Evolutionary conservation across 1,139 yeast genomes (phyloP).

Genomic region (Hanseniaspora gamundiae): DNA sequence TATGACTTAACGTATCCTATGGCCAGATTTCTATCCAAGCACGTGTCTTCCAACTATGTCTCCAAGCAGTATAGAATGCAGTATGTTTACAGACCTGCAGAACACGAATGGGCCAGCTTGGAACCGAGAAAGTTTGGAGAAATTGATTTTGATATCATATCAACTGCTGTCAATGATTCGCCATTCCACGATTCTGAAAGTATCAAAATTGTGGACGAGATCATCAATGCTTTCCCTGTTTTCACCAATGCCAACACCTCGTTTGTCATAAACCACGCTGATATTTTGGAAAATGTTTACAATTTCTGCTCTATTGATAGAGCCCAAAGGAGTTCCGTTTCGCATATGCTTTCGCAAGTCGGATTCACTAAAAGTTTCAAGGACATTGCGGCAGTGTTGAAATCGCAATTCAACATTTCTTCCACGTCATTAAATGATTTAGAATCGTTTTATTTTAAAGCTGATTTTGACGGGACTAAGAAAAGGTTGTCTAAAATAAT

Average conservation of each 20-base stretch:
- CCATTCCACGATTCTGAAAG: constrained; percentile 76
- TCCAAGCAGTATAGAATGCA: constrained; percentile 61
- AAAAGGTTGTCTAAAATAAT: constrained; percentile 52
- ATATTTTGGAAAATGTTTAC: constrained; percentile 59
- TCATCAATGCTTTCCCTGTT: constrained; percentile 52
- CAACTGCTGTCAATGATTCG: constrained; percentile 35
- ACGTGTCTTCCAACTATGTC: constrained; percentile 23
- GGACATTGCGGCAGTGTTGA: constrained; percentile 52
- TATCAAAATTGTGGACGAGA: constrained; percentile 67
- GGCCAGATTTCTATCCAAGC: constrained; percentile 70
- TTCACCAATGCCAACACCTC: constrained; percentile 42
- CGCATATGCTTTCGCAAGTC: constrained; percentile 59
- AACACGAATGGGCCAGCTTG: constrained; percentile 38
- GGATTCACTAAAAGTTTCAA: constrained; percentile 59
- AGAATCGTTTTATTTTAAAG: constrained; percentile 64
- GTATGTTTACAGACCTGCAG: constrained; percentile 64
- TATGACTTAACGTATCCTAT: constrained; percentile 82
- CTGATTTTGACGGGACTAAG: constrained; percentile 53
- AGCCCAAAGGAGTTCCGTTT: constrained; percentile 55
- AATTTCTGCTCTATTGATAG: constrained; percentile 69
- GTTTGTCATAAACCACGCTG: constrained; percentile 67
- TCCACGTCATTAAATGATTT: constrained; percentile 74
- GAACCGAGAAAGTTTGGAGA: constrained; percentile 75
- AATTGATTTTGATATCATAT: constrained; percentile 72
- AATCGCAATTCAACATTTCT: constrained; percentile 63